phyloP scores from a whole-genome alignment of 1,284 basidiomycete genomes.

The Fomes fomentarius region DNA sequence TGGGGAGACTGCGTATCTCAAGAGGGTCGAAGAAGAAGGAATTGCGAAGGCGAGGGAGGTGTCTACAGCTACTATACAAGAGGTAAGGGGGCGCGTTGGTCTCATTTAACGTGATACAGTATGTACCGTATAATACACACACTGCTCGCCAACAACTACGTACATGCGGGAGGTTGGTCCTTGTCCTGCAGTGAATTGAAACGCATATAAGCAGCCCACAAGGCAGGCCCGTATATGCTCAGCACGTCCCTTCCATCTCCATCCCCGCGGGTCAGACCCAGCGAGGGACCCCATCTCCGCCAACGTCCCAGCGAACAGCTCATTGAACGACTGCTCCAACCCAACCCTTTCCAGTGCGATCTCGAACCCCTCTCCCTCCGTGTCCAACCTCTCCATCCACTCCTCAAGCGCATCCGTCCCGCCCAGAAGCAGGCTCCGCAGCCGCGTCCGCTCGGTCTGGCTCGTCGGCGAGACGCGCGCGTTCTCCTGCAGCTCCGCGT shows the following conservation, averaged over 20 bases:
- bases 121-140: constrained; percentile 3
- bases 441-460: constrained; percentile 69
- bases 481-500: constrained; percentile 43
- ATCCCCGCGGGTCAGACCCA: constrained; percentile 32
- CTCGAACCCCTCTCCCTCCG: constrained; percentile 26
- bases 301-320: constrained; percentile 61
- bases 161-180: too few relatives aligned
- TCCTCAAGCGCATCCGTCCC: constrained; percentile 65
- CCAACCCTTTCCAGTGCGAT: constrained; percentile 48
- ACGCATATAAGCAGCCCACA: too few relatives aligned
- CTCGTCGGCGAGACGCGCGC: constrained; percentile 48
- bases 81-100: constrained; percentile 73
- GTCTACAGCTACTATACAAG: constrained; percentile 66
- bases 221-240: background rate
- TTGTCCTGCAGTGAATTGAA: too few relatives aligned
- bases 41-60: constrained; percentile 62
- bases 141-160: background rate
- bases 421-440: constrained; percentile 63
- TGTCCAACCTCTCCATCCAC: constrained; percentile 52
- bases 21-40: constrained; percentile 66
- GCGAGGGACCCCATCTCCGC: constrained; percentile 52
- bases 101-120: constrained; percentile 37
- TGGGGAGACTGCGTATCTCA: constrained; percentile 65
- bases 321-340: constrained; percentile 61
- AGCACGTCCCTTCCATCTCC: constrained; percentile 30